Base-by-base conservation (phyloP, 305 asterid species). In the Fraxinus greggii region DNA sequence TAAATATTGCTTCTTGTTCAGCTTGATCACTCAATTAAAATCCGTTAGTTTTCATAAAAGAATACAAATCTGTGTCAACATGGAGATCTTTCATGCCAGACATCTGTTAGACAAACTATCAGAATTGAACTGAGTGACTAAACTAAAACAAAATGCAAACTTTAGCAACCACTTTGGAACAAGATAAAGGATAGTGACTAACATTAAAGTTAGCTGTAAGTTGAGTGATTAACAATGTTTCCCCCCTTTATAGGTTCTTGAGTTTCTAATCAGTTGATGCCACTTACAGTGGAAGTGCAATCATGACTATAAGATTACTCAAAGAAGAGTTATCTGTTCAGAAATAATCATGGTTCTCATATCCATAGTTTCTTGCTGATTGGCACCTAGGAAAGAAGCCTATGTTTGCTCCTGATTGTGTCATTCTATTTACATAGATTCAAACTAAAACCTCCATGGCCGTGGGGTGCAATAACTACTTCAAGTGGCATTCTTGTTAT, bases 361-460 rank as follows among this genome's bases (percentile, higher is more conserved):
- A 13, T 56, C 12, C 28, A 19, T 56, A 35, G 56, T 81, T 54
- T 72, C 69, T 61, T 61, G 63, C 61, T 42, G 21, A 35, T 63
- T 72, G 61, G 51, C 40, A 15, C 38, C 12, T 72, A 31, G 73
- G 73, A 31, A 72, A 38, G 33, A 17, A 38, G 69, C 77, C 77
- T 21, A 7, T 24, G 4, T 38, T 33, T 29, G 42, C 48, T 13
- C 10, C 38, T 28, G 26, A 4, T 72, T 48, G 48, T 38, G 63
- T 82, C 78, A 3, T 82, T 67, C 35, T 77, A 48, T 78, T 75
- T 63, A 78, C 87, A 87, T 92, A 94, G 98, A 87, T 96, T 96
- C 92, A 94, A 93, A 85, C 97, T 92, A 35, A 91, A 91, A 87
- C 90, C 95, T 28, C 95, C 98, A 24, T 94, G 94, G 98, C 97